Percentiles rank a stretch among this genome's conserved stretches.
phyloP scores from a whole-genome alignment of 2,329 filamentous ascomycete species.

The Phyllosticta citribraziliensis region DNA sequence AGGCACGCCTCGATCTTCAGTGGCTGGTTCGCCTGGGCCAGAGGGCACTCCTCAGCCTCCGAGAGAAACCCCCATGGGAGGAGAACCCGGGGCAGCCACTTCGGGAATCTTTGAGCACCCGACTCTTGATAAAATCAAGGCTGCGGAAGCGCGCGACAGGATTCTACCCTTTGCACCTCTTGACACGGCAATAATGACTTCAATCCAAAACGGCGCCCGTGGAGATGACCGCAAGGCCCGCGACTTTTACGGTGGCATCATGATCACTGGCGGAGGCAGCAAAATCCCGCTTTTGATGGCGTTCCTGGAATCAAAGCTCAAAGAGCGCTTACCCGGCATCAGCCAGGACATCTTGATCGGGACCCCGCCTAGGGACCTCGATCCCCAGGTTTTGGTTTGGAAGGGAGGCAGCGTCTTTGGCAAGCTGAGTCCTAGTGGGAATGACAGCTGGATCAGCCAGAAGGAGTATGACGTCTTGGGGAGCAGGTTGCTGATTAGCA shows the following conservation, averaged over 20 bases:
- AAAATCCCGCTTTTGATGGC: conserved; percentile 59
- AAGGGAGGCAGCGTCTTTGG: conserved; percentile 97
- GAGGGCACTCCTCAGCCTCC: conserved; percentile 55
- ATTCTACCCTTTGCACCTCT: conserved; percentile 76
- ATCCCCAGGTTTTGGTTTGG: conserved; percentile 95
- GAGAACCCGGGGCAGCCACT: conserved; percentile 38
- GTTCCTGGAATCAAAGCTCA: conserved; percentile 74
- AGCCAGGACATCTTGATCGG: conserved; percentile 59
- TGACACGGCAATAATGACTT: conserved; percentile 81
- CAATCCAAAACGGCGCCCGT: conserved; percentile 75
- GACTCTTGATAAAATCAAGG: conserved; percentile 38
- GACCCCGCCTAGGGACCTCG: conserved; percentile 77
- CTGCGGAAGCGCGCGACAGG: conserved; percentile 62
- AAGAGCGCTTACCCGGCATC: conserved; percentile 51
- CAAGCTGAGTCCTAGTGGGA: conserved; percentile 64
- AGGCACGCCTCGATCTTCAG: conserved; percentile 71
- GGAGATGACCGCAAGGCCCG: conserved; percentile 88
- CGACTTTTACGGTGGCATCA: conserved; percentile 53
- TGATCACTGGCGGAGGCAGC: conserved; percentile 28
- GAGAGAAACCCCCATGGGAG: conserved; percentile 29
- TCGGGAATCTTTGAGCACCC: conserved; percentile 38
- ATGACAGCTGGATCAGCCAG: conserved; percentile 88
- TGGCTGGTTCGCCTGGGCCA: conserved; percentile 77
- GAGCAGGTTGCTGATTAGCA: conserved; percentile 57
- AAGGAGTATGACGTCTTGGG: conserved; percentile 84